Evolutionary conservation across 345 rosid genomes (phyloP).

Genomic region (Cardiospermum halicacabum): DNA sequence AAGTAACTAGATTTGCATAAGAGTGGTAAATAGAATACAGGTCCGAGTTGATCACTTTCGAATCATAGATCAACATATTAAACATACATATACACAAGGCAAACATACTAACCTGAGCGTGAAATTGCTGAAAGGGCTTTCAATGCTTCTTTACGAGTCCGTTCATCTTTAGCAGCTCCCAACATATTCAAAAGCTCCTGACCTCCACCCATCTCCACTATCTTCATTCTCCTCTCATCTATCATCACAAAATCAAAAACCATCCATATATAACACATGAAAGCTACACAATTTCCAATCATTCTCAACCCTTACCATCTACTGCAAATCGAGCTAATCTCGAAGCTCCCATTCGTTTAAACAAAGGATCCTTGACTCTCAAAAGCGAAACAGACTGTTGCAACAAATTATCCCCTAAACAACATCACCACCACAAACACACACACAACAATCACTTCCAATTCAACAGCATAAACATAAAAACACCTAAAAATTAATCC

Average conservation of each 20-base stretch:
- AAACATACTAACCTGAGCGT: slow-evolving; percentile 41
- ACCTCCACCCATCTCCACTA: slow-evolving; percentile 85
- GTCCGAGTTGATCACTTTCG: background rate
- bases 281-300: background rate
- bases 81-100: background rate
- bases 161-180: slow-evolving; percentile 70
- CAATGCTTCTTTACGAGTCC: slow-evolving; percentile 73
- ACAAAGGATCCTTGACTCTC: slow-evolving; percentile 87
- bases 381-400: slow-evolving; percentile 82
- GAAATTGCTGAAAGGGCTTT: slow-evolving; percentile 75
- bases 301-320: slow-evolving; percentile 41
- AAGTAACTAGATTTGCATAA: background rate
- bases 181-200: slow-evolving; percentile 77
- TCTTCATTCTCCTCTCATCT: slow-evolving; percentile 90
- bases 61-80: background rate
- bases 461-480: too few species aligned
- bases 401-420: slow-evolving; percentile 75
- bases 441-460: too few species aligned
- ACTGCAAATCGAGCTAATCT: slow-evolving; percentile 78
- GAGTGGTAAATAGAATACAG: background rate
- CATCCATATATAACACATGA: background rate
- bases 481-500: too few species aligned
- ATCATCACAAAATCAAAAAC: slow-evolving; percentile 13
- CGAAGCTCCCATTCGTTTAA: slow-evolving; percentile 90
- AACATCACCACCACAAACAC: too few species aligned